phyloP scores from a whole-genome alignment of 2,329 filamentous ascomycete genomes.

The Ilyonectria sp. region DNA sequence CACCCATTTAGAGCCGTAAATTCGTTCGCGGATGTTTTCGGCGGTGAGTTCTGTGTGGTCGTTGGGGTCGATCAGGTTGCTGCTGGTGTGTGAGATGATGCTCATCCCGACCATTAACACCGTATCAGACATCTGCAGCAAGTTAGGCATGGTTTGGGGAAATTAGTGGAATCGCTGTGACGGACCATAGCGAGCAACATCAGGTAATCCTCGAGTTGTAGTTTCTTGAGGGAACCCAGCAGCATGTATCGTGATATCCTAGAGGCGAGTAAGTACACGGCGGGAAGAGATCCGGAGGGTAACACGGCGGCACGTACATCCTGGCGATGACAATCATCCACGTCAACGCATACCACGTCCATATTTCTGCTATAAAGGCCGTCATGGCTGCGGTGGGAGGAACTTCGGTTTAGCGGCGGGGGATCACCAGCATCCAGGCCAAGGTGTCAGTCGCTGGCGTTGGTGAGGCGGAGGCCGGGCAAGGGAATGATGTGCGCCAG shows the following conservation, averaged over 20 bases:
- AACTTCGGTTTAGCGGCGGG: not conserved
- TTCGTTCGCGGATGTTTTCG: slow-evolving; percentile 57
- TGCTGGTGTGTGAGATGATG: slow-evolving; percentile 68
- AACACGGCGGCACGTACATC: slow-evolving; percentile 53
- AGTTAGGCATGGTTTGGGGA: slow-evolving; percentile 16
- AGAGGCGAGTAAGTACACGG: slow-evolving; percentile 6
- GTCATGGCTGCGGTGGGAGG: slow-evolving; percentile 45
- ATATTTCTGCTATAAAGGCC: slow-evolving; percentile 56
- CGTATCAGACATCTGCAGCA: slow-evolving; percentile 63
- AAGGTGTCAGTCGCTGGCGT: slow-evolving; percentile 2
- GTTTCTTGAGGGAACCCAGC: slow-evolving; percentile 61
- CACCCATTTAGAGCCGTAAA: slow-evolving; percentile 73
- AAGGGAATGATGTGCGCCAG: slow-evolving; percentile 3
- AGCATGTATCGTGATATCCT: slow-evolving; percentile 58
- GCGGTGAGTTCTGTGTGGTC: slow-evolving; percentile 62
- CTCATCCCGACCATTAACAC: slow-evolving; percentile 69
- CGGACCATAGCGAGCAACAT: slow-evolving; percentile 69
- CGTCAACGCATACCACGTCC: slow-evolving; percentile 62
- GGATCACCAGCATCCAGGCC: slow-evolving; percentile 18
- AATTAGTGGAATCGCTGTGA: slow-evolving; percentile 13
- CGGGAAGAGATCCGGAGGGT: slow-evolving; percentile 7
- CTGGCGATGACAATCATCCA: slow-evolving; percentile 56
- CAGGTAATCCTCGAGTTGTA: slow-evolving; percentile 70
- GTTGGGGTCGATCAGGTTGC: slow-evolving; percentile 70
- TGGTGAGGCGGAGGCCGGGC: slow-evolving; percentile 9